These are phyloP conservation scores for Syncephalastrum contaminatum DNA, from an alignment of 371 early-diverging fungal genomes.

Conservation along the genomic window DNA sequence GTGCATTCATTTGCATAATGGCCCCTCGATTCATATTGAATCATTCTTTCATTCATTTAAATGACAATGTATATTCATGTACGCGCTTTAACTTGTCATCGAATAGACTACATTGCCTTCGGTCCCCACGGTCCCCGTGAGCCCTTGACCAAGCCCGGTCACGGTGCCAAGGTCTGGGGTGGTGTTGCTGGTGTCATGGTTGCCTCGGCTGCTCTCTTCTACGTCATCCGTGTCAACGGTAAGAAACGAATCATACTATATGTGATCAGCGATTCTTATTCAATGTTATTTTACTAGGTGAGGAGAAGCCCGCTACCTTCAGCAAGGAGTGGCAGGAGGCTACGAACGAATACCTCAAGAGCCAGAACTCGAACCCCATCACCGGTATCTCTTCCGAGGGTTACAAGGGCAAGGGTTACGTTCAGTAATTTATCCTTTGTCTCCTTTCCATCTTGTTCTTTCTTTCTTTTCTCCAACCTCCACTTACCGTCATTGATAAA, in stretches of 20 bases:
- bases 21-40: too few species aligned
- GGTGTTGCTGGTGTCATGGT: constrained; percentile 69
- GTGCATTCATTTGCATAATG: too few species aligned
- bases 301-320: constrained; percentile 70
- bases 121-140: constrained; percentile 93
- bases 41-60: neutral
- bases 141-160: constrained; percentile 72
- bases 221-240: constrained; percentile 68
- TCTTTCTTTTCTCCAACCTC: too few species aligned
- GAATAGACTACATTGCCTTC: constrained; percentile 84
- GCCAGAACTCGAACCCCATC: constrained; percentile 90
- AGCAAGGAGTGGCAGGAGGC: constrained; percentile 95
- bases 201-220: constrained; percentile 63
- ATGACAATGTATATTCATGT: neutral
- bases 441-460: too few species aligned
- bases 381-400: constrained; percentile 83
- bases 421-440: constrained; percentile 14
- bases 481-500: too few species aligned
- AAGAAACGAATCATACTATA: constrained; percentile 27
- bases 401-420: constrained; percentile 79
- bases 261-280: neutral
- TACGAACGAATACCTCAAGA: constrained; percentile 77
- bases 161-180: constrained; percentile 68
- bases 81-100: constrained; percentile 1
- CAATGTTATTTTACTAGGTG: constrained; percentile 30